Base-by-base conservation (phyloP, 192 early-diverging fungal genomes). In the Dissophora ornata region DNA sequence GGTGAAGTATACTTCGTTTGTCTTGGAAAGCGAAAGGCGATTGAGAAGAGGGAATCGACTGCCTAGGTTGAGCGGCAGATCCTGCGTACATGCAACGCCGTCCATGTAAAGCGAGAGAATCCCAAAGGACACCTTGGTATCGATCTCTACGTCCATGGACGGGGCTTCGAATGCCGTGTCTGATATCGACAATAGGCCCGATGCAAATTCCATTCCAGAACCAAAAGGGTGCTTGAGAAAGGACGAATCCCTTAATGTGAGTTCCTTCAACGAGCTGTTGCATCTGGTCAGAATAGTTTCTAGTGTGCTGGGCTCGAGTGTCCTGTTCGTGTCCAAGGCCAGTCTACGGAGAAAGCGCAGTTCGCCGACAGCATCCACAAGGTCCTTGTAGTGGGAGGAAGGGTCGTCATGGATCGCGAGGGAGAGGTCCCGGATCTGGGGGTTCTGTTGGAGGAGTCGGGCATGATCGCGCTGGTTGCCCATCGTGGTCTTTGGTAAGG, bases 181-280 rank as follows among this genome's bases (percentile, higher is more conserved):
- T 1, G 56, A 57, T 4, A 26, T 24, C 12, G 64, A 28, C 46
- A 68, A 10, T 0, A 58, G 18, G 1, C 66, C 66, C 3, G 69
- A 62, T 10, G 69, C 69, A 51, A 71, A 71, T 9, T 63, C 60
- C 24, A 63, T 54, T 15, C 53, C 69, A 34, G 53, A 46, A 12
- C 54, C 47, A 18, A 71, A 71, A 9, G 69, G 61, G 29, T 71
- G 59, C 4, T 57, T 56, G 54, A 63, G 9, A 36, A 50, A 62
- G 56, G 47, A 33, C 5, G 48, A 60, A 2, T 34, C 21, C 15
- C 57, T 51, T 2, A 70, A 28, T 0, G 69, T 57, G 18, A 80
- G 62, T 36, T 80, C 69, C 1, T 67, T 58, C 0, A 80, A 29
- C 15, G 67, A 47, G 29, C 42, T 3, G 33, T 64, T 62, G 48